Evolutionary conservation across 140 eudicot species (phyloP), one percentile per base, ranked within the genome.

Genomic region (Cichorium intybus): DNA sequence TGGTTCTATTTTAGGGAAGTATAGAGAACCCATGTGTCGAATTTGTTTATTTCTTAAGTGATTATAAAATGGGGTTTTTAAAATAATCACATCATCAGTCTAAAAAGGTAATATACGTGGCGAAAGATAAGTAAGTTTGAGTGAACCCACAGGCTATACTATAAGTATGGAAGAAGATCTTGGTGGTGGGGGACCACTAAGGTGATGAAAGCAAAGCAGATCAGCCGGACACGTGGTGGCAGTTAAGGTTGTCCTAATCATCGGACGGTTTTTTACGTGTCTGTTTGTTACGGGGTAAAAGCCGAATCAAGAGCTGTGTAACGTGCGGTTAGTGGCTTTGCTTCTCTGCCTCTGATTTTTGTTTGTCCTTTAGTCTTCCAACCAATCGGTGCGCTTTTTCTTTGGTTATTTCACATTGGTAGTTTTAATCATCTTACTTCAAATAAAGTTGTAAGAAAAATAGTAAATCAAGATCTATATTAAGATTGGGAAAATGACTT

Each of bases 121-220:
- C 71, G 16, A 53, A 41, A 41, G 5, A 27, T 20, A 48, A 71
- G 56, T 71, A 61, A 61, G 71, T 28, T 72, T 71, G 9, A 18
- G 20, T 15, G 20, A n/a, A 45, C 50, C 20, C 50, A 10, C 45
- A n/a, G 18, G 22, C 39, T 22, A 21, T 41, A 39, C 69, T 27
- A 61, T 53, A 62, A 72, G 47, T 62, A 39, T 7, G 54, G 77
- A 24, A 10, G 64, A 72, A 72, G 71, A 72, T 72, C 65, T 72
- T 72, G 65, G 77, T 72, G 77, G 77, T 39, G 77, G 77, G 69
- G 71, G 50, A 5, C 58, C 77, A 72, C 64, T 7, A 47, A 12
- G 17, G 51, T 16, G 43, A 28, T 53, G 54, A 64, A 35, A 37
- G 46, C 65, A 35, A 68, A 48, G 69, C 68, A 71, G 18, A 61